Conservation (phyloP, 306 rosid species). For the Styphnolobium japonicum region DNA sequence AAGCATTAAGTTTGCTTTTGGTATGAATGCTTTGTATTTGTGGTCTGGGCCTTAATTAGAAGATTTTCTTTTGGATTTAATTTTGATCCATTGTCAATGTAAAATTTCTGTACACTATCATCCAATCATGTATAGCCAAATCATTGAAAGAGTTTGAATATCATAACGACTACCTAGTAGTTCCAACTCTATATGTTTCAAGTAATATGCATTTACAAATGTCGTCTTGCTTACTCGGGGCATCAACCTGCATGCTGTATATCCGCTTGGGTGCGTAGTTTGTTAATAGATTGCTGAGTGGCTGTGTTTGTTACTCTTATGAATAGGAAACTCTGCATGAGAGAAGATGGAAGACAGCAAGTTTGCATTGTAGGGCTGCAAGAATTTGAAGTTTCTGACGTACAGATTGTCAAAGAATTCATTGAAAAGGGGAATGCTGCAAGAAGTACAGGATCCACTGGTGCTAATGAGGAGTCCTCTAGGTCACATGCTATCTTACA, state of each 20-base stretch:
- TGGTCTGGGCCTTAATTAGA: slow-evolving; percentile 15
- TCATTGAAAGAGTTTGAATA: too few relatives aligned
- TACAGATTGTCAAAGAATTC: slow-evolving; percentile 93
- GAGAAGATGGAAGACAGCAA: slow-evolving; percentile 98
- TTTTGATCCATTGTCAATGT: too few relatives aligned
- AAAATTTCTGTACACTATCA: too few relatives aligned
- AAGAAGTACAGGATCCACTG: slow-evolving; percentile 96
- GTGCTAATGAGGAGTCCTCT: slow-evolving; percentile 99
- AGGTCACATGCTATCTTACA: slow-evolving; percentile 99
- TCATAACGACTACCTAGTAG: too few relatives aligned
- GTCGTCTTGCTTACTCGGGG: not conserved
- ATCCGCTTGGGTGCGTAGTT: not conserved
- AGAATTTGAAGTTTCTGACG: slow-evolving; percentile 99
- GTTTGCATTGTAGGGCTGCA: slow-evolving; percentile 99
- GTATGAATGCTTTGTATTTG: slow-evolving; percentile 10
- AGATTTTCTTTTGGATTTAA: too few relatives aligned
- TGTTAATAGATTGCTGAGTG: slow-evolving; percentile 23
- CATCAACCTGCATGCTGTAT: not conserved
- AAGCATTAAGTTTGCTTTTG: not conserved
- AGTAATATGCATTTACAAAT: not conserved
- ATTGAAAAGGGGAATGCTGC: slow-evolving; percentile 92
- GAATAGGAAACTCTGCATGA: slow-evolving; percentile 88
- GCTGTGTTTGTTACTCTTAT: slow-evolving; percentile 5
- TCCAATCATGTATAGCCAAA: too few relatives aligned
- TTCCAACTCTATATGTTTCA: not conserved